These are phyloP conservation scores for Fomes fomentarius DNA, from an alignment of 1,284 basidiomycete genomes.

Conservation along the genomic window DNA sequence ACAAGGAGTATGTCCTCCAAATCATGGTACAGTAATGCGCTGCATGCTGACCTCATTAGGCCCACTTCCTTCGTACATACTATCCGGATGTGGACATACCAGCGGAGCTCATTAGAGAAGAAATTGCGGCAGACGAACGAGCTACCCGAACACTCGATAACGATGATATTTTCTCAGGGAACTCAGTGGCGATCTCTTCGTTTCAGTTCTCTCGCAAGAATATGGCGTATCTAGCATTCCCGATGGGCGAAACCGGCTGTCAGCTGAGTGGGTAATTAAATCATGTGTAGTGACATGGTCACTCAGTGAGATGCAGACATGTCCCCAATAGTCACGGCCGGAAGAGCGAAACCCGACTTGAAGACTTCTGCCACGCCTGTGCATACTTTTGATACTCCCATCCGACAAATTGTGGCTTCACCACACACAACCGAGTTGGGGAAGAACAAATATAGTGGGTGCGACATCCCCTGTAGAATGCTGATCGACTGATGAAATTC, in stretches of 20 bases:
- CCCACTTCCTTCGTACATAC: constrained; percentile 67
- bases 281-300: background rate
- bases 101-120: constrained; percentile 59
- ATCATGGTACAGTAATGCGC: too few relatives aligned
- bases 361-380: constrained; percentile 45
- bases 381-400: constrained; percentile 55
- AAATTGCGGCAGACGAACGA: constrained; percentile 50
- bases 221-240: constrained; percentile 52
- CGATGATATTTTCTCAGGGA: constrained; percentile 62
- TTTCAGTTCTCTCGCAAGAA: constrained; percentile 31
- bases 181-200: constrained; percentile 47
- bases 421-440: constrained; percentile 6
- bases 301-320: constrained; percentile 44
- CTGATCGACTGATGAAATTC: background rate
- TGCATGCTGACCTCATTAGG: constrained; percentile 43
- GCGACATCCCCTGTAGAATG: background rate
- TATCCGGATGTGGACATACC: constrained; percentile 75
- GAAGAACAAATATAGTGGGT: constrained; percentile 10
- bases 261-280: constrained; percentile 58
- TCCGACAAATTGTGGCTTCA: constrained; percentile 29
- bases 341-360: constrained; percentile 38
- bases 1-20: constrained; percentile 55
- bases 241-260: constrained; percentile 58
- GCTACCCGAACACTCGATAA: constrained; percentile 35
- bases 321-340: constrained; percentile 42